A percentile compares a stretch with the other conserved stretches of the same genome.
These are phyloP conservation scores for Biancaea sappan DNA, from an alignment of 306 rosid genomes.

Conservation along the genomic window DNA sequence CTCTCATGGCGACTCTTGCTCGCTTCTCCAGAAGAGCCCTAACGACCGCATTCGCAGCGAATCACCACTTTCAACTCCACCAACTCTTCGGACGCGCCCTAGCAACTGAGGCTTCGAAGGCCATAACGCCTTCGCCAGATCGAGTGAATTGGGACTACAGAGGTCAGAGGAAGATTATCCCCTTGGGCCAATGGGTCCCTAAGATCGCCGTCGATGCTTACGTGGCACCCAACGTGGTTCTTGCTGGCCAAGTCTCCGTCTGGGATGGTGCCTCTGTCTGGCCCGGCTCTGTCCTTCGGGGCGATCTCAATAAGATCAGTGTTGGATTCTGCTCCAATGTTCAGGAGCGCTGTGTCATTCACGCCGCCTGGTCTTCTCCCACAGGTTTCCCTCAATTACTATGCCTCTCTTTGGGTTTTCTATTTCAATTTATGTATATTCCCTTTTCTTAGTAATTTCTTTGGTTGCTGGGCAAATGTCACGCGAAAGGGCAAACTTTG, in stretches of 20 bases:
- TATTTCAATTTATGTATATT: neutral
- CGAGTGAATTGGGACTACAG: conserved; percentile 98
- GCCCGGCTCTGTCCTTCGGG: conserved; percentile 93
- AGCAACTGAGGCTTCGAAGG: conserved; percentile 57
- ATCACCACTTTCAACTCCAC: conserved; percentile 11
- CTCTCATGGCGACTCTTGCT: conserved; percentile 46
- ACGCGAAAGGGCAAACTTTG: neutral
- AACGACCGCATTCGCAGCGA: conserved; percentile 20
- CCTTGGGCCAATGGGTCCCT: conserved; percentile 94
- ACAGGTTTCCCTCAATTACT: conserved; percentile 59
- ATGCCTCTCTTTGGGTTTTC: neutral
- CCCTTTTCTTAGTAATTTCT: neutral
- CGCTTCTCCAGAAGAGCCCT: conserved; percentile 57
- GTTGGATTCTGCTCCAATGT: conserved; percentile 89
- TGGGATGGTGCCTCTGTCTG: conserved; percentile 94
- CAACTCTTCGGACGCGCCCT: conserved; percentile 46
- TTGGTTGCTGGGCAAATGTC: too few species aligned
- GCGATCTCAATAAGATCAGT: conserved; percentile 94
- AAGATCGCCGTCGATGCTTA: conserved; percentile 95
- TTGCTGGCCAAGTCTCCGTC: conserved; percentile 94
- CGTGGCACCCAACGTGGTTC: conserved; percentile 97
- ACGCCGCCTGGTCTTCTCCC: conserved; percentile 97
- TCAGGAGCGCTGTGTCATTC: conserved; percentile 92
- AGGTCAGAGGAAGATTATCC: conserved; percentile 92
- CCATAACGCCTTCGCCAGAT: conserved; percentile 64